phyloP scores from a whole-genome alignment of 192 early-diverging fungal species.

The Ambispora gerdemannii region DNA sequence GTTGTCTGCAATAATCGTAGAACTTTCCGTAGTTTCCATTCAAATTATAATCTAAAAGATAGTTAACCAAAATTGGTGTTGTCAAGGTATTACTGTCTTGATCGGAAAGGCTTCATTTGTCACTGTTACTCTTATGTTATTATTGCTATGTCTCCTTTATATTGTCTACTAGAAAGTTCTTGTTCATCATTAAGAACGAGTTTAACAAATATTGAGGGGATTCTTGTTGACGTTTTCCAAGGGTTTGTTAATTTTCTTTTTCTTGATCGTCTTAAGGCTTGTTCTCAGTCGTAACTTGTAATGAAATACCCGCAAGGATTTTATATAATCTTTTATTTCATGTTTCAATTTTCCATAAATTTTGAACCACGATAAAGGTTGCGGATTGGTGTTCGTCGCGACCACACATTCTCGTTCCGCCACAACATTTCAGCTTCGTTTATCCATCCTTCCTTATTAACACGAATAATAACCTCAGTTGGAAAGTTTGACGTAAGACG shows the following conservation, averaged over 20 bases:
- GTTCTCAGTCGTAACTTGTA: neutral
- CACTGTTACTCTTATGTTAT: too few species aligned
- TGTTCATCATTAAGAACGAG: too few species aligned
- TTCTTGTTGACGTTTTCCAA: neutral
- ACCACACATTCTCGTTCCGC: conserved; percentile 4
- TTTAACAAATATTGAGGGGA: neutral
- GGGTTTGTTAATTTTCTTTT: neutral
- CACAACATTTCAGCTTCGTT: conserved; percentile 13
- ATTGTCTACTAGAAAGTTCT: too few species aligned
- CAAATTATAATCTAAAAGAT: too few species aligned
- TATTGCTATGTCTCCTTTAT: neutral
- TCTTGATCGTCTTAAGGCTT: neutral
- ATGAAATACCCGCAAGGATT: neutral
- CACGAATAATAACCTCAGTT: neutral
- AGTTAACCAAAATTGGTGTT: too few species aligned
- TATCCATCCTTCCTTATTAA: neutral
- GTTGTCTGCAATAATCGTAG: too few species aligned
- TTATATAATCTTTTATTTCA: neutral
- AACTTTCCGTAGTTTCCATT: too few species aligned
- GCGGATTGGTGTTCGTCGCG: neutral
- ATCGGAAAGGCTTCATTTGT: too few species aligned
- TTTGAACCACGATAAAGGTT: neutral
- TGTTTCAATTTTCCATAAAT: neutral
- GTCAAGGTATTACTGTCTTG: too few species aligned
- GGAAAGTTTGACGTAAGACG: too few species aligned